Conservation (phyloP, 2,329 filamentous ascomycete genomes). For the Cadophora sp. region DNA sequence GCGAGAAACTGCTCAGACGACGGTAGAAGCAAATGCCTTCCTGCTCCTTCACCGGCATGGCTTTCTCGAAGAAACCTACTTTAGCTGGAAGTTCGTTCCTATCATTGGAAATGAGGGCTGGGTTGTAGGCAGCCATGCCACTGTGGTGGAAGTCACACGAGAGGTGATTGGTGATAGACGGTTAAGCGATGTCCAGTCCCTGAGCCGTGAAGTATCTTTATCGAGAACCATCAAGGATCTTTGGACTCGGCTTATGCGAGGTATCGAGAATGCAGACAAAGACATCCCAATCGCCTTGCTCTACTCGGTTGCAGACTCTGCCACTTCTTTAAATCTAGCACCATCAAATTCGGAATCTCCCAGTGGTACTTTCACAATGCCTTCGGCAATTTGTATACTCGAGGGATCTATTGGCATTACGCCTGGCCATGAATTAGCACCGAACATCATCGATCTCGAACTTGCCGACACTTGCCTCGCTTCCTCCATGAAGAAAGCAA, state of each 20-base stretch:
- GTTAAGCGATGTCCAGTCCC: slow-evolving; percentile 45
- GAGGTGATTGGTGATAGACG: slow-evolving; percentile 48
- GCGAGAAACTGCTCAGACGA: slow-evolving; percentile 38
- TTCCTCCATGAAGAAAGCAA: slow-evolving; percentile 18
- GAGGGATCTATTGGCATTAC: slow-evolving; percentile 30
- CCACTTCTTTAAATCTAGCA: slow-evolving; percentile 3
- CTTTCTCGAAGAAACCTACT: slow-evolving; percentile 48
- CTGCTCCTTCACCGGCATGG: slow-evolving; percentile 45
- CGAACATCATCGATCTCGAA: slow-evolving; percentile 21
- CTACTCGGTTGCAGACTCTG: slow-evolving; percentile 40
- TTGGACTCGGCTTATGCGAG: slow-evolving; percentile 40
- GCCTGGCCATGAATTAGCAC: slow-evolving; percentile 22
- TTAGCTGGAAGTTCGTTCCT: slow-evolving; percentile 50
- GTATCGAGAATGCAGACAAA: slow-evolving; percentile 38
- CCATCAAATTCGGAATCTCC: neutral
- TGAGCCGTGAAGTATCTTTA: slow-evolving; percentile 44
- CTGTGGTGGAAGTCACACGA: slow-evolving; percentile 46
- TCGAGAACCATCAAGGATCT: slow-evolving; percentile 45
- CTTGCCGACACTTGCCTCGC: slow-evolving; percentile 19
- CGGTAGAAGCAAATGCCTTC: slow-evolving; percentile 37
- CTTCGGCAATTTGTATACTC: slow-evolving; percentile 22
- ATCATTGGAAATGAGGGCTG: slow-evolving; percentile 48
- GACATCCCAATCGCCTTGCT: slow-evolving; percentile 45
- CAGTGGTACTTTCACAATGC: neutral
- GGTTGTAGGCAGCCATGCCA: slow-evolving; percentile 30